Percentiles rank a stretch among this genome's conserved stretches.
These are phyloP conservation scores for Ophiocordyceps australis DNA, from an alignment of 2,329 filamentous ascomycete species.

Conservation along the genomic window DNA sequence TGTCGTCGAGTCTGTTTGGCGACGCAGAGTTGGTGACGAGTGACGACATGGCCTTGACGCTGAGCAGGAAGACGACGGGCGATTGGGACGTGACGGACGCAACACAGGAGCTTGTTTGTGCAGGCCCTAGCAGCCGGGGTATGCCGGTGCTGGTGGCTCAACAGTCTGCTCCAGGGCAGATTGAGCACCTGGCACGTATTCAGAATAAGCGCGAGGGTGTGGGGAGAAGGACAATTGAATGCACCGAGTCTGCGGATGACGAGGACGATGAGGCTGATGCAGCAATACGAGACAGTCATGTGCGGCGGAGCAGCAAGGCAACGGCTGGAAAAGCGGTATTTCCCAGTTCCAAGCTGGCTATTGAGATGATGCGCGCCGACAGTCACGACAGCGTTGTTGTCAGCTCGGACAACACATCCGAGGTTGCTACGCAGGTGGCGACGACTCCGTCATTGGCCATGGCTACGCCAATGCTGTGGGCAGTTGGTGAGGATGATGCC, in stretches of 20 bases:
- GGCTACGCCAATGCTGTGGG: conserved; percentile 12
- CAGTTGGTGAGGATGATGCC: conserved; percentile 3
- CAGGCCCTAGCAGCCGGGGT: conserved; percentile 15
- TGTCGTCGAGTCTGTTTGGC: conserved; percentile 74
- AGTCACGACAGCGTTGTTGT: conserved; percentile 65
- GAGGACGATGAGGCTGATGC: conserved; percentile 79
- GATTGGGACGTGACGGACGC: conserved; percentile 72
- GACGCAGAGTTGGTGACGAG: conserved; percentile 64
- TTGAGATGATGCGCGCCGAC: conserved; percentile 96
- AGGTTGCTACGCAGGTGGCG: conserved; percentile 30
- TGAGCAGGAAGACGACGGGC: conserved; percentile 53
- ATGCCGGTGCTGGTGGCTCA: conserved; percentile 38
- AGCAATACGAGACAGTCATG: conserved; percentile 20
- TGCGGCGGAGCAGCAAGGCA: conserved; percentile 22
- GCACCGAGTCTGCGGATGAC: conserved; percentile 76
- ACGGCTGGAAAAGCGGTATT: conserved; percentile 31
- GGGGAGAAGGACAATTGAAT: conserved; percentile 55
- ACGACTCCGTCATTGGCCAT: conserved; percentile 28
- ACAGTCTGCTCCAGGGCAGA: conserved; percentile 45
- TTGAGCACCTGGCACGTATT: conserved; percentile 40
- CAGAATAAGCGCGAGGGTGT: conserved; percentile 55
- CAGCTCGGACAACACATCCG: conserved; percentile 28
- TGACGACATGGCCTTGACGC: conserved; percentile 61
- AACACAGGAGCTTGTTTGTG: conserved; percentile 56
- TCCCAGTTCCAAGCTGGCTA: conserved; percentile 75